phyloP scores from a whole-genome alignment of 2,329 filamentous ascomycete genomes.

The Colletotrichum endophyticum region DNA sequence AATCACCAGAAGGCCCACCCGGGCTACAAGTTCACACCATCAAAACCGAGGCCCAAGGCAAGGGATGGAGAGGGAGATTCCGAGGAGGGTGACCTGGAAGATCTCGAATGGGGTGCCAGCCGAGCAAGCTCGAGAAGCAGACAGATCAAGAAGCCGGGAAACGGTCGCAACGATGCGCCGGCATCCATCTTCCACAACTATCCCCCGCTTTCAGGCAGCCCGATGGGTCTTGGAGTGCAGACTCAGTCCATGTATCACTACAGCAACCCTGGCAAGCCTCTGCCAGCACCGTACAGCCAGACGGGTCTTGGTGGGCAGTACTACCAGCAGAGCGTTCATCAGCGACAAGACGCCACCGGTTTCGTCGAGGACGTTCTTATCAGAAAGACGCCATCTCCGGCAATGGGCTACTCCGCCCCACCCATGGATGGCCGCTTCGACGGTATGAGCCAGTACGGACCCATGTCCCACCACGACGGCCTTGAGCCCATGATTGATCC shows the following conservation, averaged over 20 bases:
- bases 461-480: slow-evolving; percentile 18
- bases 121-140: slow-evolving; percentile 31
- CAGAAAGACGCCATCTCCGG: slow-evolving; percentile 38
- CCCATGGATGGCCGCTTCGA: slow-evolving; percentile 16
- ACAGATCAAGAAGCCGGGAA: slow-evolving; percentile 30
- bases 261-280: slow-evolving; percentile 30
- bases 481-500: slow-evolving; percentile 23
- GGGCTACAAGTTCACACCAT: slow-evolving; percentile 91
- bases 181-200: slow-evolving; percentile 22
- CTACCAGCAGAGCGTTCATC: slow-evolving; percentile 39
- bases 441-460: slow-evolving; percentile 19
- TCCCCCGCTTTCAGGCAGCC: slow-evolving; percentile 8
- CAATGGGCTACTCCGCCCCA: slow-evolving; percentile 21
- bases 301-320: slow-evolving; percentile 34
- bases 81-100: slow-evolving; percentile 51
- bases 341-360: slow-evolving; percentile 26
- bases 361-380: slow-evolving; percentile 34
- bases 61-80: slow-evolving; percentile 39
- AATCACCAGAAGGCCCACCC: slow-evolving; percentile 89
- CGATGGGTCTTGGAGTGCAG: slow-evolving; percentile 19
- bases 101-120: slow-evolving; percentile 45
- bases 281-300: slow-evolving; percentile 41
- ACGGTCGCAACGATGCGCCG: slow-evolving; percentile 31
- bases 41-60: slow-evolving; percentile 62
- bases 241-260: slow-evolving; percentile 21